Conservation (phyloP, 2,329 filamentous ascomycete genomes). For the Venturia pyrina region DNA sequence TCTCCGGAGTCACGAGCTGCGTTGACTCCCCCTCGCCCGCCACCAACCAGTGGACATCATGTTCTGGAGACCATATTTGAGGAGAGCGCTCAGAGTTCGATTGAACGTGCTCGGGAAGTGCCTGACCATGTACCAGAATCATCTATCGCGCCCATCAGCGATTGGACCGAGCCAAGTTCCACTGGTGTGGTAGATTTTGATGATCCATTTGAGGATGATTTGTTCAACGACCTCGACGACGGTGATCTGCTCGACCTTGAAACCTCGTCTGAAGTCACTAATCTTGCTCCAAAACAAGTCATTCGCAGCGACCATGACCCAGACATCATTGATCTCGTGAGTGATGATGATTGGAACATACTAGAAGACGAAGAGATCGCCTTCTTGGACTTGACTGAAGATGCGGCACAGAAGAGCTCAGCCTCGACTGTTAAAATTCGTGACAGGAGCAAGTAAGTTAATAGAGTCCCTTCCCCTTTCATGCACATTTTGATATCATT, state of each 20-base stretch:
- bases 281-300: neutral
- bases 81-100: neutral
- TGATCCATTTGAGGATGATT: neutral
- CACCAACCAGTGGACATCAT: neutral
- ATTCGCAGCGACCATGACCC: neutral
- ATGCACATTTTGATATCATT: too few species aligned
- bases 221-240: neutral
- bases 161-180: neutral
- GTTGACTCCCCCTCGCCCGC: neutral
- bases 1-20: neutral
- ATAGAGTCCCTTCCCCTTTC: too few species aligned
- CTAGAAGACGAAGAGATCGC: neutral
- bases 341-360: slow-evolving; percentile 3
- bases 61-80: neutral
- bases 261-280: neutral
- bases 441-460: neutral
- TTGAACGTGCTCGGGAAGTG: neutral
- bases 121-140: neutral
- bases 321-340: neutral
- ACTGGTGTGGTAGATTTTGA: neutral
- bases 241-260: slow-evolving; percentile 2
- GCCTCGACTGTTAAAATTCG: neutral
- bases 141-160: neutral
- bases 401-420: neutral
- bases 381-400: neutral